Evolutionary conservation across 805 yeast genomes (phyloP).

Genomic region (Schwanniomyces sp.): DNA sequence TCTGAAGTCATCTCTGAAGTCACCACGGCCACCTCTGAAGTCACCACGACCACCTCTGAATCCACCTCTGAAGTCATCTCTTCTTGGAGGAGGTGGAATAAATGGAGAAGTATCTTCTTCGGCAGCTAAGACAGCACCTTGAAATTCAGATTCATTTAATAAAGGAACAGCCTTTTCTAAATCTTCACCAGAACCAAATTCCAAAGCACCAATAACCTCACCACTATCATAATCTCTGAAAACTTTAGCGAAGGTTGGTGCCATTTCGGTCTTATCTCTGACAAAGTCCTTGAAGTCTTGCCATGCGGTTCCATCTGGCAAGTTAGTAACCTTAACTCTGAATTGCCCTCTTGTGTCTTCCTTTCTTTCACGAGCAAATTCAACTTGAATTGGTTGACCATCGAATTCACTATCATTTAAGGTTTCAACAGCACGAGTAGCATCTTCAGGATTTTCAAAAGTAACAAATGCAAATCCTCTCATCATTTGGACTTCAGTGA

Average conservation of each 20-base stretch:
- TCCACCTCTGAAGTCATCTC: conserved; percentile 37
- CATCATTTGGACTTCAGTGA: conserved; percentile 66
- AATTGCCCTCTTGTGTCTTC: conserved; percentile 68
- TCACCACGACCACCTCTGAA: conserved; percentile 29
- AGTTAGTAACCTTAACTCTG: conserved; percentile 66
- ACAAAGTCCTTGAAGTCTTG: conserved; percentile 90
- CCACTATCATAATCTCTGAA: conserved; percentile 49
- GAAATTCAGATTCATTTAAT: conserved; percentile 68
- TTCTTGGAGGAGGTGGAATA: conserved; percentile 50
- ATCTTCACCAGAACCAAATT: conserved; percentile 66
- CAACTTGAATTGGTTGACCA: conserved; percentile 51
- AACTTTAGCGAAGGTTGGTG: conserved; percentile 60
- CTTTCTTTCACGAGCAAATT: conserved; percentile 55
- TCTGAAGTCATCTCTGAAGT: conserved; percentile 27
- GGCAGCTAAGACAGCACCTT: conserved; percentile 66
- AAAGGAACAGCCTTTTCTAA: conserved; percentile 72
- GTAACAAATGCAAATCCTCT: conserved; percentile 91
- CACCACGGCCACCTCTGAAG: conserved; percentile 29
- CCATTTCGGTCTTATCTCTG: conserved; percentile 65
- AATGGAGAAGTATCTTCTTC: conserved; percentile 76
- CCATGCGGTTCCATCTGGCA: conserved; percentile 81
- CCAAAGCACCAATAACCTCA: conserved; percentile 51
- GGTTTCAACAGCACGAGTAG: conserved; percentile 48
- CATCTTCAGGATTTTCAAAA: conserved; percentile 63
- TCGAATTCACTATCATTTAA: conserved; percentile 47